Conservation (phyloP, 768 basidiomycete genomes). For the Mycena sanguinolenta region DNA sequence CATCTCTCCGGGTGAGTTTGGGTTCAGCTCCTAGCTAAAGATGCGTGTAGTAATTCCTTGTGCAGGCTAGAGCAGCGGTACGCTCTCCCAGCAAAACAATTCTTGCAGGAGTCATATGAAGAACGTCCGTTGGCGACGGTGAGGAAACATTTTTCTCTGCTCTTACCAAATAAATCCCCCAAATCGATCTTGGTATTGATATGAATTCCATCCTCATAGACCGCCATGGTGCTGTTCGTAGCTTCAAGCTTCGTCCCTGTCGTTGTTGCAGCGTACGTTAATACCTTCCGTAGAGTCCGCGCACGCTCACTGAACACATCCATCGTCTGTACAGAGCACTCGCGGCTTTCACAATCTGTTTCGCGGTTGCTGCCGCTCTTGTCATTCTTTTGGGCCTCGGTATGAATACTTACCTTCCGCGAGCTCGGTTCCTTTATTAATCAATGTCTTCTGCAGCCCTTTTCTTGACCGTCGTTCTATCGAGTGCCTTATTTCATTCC, state of each 20-base stretch:
- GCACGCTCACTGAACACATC: not conserved
- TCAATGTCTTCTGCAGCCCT: not conserved
- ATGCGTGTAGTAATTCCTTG: not conserved
- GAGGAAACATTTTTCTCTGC: not conserved
- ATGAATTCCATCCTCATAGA: not conserved
- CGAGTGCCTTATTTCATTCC: not conserved
- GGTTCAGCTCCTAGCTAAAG: not conserved
- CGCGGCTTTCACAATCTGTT: slow-evolving; percentile 9
- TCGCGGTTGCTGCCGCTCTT: not conserved
- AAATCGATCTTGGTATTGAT: too few species aligned
- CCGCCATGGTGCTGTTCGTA: slow-evolving; percentile 3
- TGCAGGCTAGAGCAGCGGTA: slow-evolving; percentile 1
- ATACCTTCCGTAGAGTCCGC: too few species aligned
- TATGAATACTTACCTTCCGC: not conserved
- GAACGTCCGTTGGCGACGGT: slow-evolving; percentile 20
- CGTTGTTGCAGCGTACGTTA: not conserved
- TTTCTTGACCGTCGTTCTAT: not conserved
- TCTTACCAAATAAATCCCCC: too few species aligned
- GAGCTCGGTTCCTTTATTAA: not conserved
- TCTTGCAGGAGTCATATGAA: slow-evolving; percentile 7
- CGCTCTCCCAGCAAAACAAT: not conserved
- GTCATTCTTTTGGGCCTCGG: slow-evolving; percentile 10
- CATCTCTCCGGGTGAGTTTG: not conserved
- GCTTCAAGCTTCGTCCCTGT: slow-evolving; percentile 9
- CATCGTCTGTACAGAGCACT: slow-evolving; percentile 10